Evolutionary conservation across 108 stramenopile genomes (phyloP).

Genomic region (Stephanodiscus triporus): DNA sequence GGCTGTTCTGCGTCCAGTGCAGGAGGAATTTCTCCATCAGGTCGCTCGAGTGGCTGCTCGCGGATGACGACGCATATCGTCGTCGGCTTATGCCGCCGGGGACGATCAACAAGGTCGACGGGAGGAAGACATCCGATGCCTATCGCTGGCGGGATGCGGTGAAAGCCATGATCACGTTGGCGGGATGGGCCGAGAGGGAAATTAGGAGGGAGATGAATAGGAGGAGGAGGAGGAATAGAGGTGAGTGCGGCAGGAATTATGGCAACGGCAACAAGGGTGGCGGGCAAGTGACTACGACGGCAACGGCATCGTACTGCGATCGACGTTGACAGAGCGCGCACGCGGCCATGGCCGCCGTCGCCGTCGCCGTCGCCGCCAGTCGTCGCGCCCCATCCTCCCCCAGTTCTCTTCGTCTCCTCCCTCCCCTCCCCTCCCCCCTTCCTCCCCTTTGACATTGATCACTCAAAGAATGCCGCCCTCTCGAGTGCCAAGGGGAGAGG

Average conservation of each 20-base stretch:
- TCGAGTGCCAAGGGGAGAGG: constrained; percentile 62
- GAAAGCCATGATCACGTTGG: not conserved
- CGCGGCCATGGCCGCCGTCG: constrained; percentile 15
- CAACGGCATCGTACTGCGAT: constrained; percentile 66
- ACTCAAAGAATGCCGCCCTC: constrained; percentile 72
- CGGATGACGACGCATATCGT: not conserved
- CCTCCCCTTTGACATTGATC: constrained; percentile 37
- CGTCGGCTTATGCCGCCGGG: not conserved
- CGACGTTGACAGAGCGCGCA: constrained; percentile 64
- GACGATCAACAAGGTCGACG: not conserved
- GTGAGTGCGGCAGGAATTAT: too few relatives aligned
- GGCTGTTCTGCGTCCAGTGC: constrained; percentile 27
- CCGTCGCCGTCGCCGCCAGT: not conserved
- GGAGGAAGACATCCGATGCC: not conserved
- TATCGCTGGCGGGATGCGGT: too few relatives aligned
- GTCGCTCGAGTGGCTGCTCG: constrained; percentile 18
- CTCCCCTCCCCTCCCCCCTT: constrained; percentile 4
- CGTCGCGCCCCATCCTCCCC: constrained; percentile 6
- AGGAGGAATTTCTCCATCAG: constrained; percentile 34
- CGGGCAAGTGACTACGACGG: too few relatives aligned
- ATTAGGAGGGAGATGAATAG: too few relatives aligned
- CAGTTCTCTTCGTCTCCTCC: constrained; percentile 20
- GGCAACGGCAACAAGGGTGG: too few relatives aligned
- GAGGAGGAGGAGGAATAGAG: too few relatives aligned
- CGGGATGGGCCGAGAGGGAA: not conserved